Base-by-base conservation (phyloP, 495 filamentous ascomycete genomes). In the Daldinia caldariorum region DNA sequence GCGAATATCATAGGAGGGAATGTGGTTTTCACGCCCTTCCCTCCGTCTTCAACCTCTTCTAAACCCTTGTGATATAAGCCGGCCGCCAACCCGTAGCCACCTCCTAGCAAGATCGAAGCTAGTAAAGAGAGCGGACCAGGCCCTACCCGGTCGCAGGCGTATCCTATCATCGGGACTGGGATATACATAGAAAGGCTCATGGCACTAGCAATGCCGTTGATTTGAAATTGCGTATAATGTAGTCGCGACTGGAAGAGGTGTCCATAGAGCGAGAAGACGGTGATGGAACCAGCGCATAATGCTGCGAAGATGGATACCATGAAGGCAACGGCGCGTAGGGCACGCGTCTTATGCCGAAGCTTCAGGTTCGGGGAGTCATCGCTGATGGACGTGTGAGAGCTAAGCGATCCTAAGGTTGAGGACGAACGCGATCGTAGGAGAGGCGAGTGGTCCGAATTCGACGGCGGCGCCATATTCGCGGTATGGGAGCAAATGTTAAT, bases 231-330 rank as follows among this genome's bases (percentile, higher is more conserved):
- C 1, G 88, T 90, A 74, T 97, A 99, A 69, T 86, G 89, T 60
- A 99, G 84, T 58, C 89, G 87, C 47, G 89, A 88, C 72, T 96
- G 90, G 78, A 99, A 91, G 45, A 94, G 83, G 62, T 91, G 94
- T 4, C 90, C 94, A 79, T 97, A 99, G 39, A 99, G 86, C 4
- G 92, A 95, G 83, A 93, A 98, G 18, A 92, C 89, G 6, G 92
- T 91, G 63, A 97, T 89, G 61, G 90, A 93, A 58, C 93, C 93
- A 12, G 91, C 94, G 63, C 90, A 94, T 18, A 97, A 85, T 37
- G 86, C 83, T 18, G 79, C 77, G 31, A 83, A 43, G 16, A 84
- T 70, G 26, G 84, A 77, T 10, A 79, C 67, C 38, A 76, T 50
- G 67, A 85, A 80, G 43, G 83, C 79, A 41, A 83, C 20, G 55